Evolutionary conservation across 495 filamentous ascomycete genomes (phyloP), one percentile per base, ranked within the genome.

Genomic region (Penicillium turbatum): DNA sequence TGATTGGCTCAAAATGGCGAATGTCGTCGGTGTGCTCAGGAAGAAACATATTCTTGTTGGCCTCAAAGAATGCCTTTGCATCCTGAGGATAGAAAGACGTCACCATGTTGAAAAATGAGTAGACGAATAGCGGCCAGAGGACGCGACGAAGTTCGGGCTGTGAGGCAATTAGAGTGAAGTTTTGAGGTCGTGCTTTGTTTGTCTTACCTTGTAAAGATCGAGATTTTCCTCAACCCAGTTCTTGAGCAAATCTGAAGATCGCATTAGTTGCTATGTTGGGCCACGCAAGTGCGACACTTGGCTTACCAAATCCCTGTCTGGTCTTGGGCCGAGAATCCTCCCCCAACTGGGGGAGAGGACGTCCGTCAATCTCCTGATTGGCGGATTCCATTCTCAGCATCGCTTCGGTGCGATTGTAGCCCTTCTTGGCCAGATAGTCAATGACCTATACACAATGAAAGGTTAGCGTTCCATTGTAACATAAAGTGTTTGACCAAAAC

Each of bases 381-480:
- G 82, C 82, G n/a, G 91, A 95, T 63, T 98, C 93, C 68, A 88
- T 84, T 12, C 95, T 84, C 39, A 98, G 86, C 75, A 90, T 91
- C 12, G 92, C 89, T 64, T 98, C 93, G 1, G 93, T 97, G 19
- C 86, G 84, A 41, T 80, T 89, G 67, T 97, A 98, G 1, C 93
- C 93, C 63, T 97, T 97, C 71, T 98, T 98, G 43, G 86, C 82
- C 11, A 98, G 75, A 67, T 98, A 98, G 60, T 98, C 93, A 17
- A 96, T 93, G 30, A 98, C 91, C 91, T 95, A 57, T 24, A 34
- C 37, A 49, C 34, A 15, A 27, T 38, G 42, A 15, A 40, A 27
- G 7, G 43, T 63, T 29, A 62, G 53, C 29, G 9, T 5, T 43
- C 6, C 26, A 37, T 40, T 56, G 15, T 26, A 43, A 53, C 24